Base-by-base conservation (phyloP, 2,329 filamentous ascomycete species). In the Pestalotiopsis sp. region DNA sequence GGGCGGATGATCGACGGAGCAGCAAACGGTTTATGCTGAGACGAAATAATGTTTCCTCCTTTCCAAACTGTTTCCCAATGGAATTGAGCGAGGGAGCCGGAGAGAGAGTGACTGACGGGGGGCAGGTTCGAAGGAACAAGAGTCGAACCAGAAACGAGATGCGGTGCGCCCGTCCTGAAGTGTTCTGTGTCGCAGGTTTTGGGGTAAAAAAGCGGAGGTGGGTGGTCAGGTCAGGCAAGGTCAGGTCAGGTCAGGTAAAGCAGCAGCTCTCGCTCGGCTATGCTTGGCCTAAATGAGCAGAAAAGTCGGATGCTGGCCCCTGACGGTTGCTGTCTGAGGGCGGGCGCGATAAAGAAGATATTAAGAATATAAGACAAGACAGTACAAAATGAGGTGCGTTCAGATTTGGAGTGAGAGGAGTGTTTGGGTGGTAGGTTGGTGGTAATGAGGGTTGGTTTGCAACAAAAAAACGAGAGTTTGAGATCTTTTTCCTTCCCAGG, bases 1-100 rank as follows among this genome's bases (percentile, higher is more conserved):
- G 68, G 72, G 68, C 68, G 65, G 68, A 69, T 68, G 70, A 73
- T 72, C 73, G 70, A 69, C 73, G 70, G 71, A 74, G 73, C 70
- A 73, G 44, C 44, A 52, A 48, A 52, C 71, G 66, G 68, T 72
- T 74, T 73, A 57, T 68, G 56, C 35, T 65, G 56, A 30, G 64
- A 48, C 64, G 56, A 64, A 65, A 70, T 66, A 69, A 69, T 68
- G 64, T 69, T 48, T 52, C 44, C 57, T 56, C 44, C 64, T 56
- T 22, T 39, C 57, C 26, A 63, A 55, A 55, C 57, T 20, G 20
- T 24, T 39, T 65, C 14, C 55, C 55, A 52, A 58, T 58, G 20
- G 26, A 22, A 38, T 35, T 35, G 13, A 48, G 10, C 44, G 44
- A 52, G 44, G 17, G 44, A 52, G 44, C 30, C 30, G 30, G 6